A percentile compares a stretch with the other conserved stretches of the same genome.
These are phyloP conservation scores for Pulicaria dysenterica DNA, from an alignment of 129 eudicot genomes.

Conservation along the genomic window DNA sequence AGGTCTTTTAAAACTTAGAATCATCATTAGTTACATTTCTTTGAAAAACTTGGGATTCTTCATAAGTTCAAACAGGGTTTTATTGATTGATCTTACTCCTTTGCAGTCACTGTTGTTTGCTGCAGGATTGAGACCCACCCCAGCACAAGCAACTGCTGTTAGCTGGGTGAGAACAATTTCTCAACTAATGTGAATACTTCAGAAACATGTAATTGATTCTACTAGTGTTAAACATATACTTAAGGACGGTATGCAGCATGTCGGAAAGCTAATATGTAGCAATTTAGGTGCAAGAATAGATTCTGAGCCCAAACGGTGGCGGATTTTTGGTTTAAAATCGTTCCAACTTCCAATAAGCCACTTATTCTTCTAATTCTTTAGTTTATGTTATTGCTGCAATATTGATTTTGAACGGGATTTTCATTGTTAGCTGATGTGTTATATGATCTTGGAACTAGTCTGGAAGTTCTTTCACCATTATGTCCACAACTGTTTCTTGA, in stretches of 20 bases:
- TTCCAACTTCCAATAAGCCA: not conserved
- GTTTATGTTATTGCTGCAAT: not conserved
- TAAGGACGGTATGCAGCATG: conserved; percentile 98
- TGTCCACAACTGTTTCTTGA: conserved; percentile 43
- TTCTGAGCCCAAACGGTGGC: conserved; percentile 97
- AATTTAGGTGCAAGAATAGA: conserved; percentile 98
- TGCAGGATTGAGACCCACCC: conserved; percentile 97
- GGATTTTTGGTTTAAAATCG: conserved; percentile 66
- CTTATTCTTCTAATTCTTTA: not conserved
- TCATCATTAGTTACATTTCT: not conserved
- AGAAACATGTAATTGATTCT: conserved; percentile 18
- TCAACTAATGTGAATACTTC: conserved; percentile 3
- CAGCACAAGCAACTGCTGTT: conserved; percentile 96
- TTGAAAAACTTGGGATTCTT: not conserved
- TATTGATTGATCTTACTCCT: conserved; percentile 29
- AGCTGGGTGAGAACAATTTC: conserved; percentile 77
- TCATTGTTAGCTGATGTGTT: conserved; percentile 80
- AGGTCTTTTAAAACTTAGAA: conserved; percentile 49
- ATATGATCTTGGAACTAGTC: conserved; percentile 85
- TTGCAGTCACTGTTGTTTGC: conserved; percentile 94
- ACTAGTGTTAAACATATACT: conserved; percentile 54
- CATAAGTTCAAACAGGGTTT: not conserved
- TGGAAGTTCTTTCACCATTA: conserved; percentile 42
- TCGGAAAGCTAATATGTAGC: conserved; percentile 93
- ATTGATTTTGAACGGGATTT: not conserved